These are phyloP conservation scores for Plasmodium sp. DNA, from an alignment of 169 alveolate species.

Conservation along the genomic window DNA sequence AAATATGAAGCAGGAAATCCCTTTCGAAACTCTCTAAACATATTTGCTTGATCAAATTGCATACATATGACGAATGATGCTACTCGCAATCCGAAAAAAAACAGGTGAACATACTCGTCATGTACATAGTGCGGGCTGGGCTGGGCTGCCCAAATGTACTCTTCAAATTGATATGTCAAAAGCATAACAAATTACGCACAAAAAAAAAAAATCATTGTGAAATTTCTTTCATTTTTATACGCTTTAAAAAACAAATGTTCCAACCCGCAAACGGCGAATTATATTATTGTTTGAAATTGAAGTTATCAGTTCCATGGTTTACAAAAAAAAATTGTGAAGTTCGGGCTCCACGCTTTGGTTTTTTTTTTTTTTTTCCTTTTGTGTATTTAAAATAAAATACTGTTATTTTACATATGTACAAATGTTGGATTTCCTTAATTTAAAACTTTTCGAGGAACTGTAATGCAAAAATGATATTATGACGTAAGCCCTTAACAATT, in stretches of 20 bases:
- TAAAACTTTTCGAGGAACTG: background rate
- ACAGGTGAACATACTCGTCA: background rate
- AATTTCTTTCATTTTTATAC: background rate
- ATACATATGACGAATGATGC: background rate
- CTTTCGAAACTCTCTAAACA: slow-evolving; percentile 1
- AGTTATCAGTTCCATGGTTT: background rate
- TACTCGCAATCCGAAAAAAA: background rate
- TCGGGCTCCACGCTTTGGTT: background rate
- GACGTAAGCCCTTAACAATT: background rate
- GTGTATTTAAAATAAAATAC: background rate
- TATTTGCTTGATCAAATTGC: background rate
- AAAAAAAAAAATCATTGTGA: background rate
- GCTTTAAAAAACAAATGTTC: slow-evolving; percentile 4
- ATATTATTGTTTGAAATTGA: background rate
- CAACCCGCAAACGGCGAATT: background rate
- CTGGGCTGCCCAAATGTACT: background rate
- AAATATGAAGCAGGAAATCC: background rate
- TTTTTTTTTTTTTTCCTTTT: background rate
- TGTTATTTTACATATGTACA: background rate
- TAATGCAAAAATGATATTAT: background rate
- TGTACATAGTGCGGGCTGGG: background rate
- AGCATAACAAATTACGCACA: background rate
- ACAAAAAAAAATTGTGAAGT: background rate
- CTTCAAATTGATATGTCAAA: background rate
- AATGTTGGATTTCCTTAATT: background rate